These are phyloP conservation scores for Rehmannia glutinosa DNA, from an alignment of 257 asterid species.

Conservation along the genomic window DNA sequence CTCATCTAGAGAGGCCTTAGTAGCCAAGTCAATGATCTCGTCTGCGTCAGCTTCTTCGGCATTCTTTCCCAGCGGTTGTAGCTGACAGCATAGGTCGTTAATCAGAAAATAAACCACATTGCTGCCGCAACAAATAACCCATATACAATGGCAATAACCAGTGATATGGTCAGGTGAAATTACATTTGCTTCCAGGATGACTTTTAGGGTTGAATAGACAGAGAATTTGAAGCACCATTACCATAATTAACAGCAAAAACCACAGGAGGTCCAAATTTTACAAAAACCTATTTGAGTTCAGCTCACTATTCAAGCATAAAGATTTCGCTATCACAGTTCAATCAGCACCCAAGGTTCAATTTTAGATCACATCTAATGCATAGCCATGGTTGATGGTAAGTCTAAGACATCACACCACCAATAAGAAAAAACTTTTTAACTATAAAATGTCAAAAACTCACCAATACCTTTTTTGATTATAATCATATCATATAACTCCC, in stretches of 20 bases:
- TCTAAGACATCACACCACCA: background rate
- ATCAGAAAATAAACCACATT: conserved; percentile 12
- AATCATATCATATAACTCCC: no score
- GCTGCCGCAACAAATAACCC: background rate
- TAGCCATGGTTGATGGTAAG: background rate
- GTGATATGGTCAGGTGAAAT: background rate
- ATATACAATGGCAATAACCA: background rate
- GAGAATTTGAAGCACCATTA: background rate
- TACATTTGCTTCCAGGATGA: conserved; percentile 2
- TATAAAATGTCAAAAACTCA: no score
- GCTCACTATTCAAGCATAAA: background rate
- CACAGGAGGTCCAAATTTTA: background rate
- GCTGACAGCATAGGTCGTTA: conserved; percentile 41
- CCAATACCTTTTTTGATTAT: background rate
- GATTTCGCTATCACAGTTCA: background rate
- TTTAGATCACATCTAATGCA: background rate
- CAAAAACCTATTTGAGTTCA: background rate
- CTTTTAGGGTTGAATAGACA: background rate
- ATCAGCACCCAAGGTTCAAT: background rate
- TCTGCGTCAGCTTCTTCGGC: conserved; percentile 84
- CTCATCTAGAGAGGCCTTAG: conserved; percentile 57
- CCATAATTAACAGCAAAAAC: background rate
- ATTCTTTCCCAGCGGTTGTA: conserved; percentile 73
- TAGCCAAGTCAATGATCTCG: conserved; percentile 77
- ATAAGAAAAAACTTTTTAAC: background rate